Evolutionary conservation across 805 yeast species (phyloP).

Genomic region (Maudiozyma saulgeensis): DNA sequence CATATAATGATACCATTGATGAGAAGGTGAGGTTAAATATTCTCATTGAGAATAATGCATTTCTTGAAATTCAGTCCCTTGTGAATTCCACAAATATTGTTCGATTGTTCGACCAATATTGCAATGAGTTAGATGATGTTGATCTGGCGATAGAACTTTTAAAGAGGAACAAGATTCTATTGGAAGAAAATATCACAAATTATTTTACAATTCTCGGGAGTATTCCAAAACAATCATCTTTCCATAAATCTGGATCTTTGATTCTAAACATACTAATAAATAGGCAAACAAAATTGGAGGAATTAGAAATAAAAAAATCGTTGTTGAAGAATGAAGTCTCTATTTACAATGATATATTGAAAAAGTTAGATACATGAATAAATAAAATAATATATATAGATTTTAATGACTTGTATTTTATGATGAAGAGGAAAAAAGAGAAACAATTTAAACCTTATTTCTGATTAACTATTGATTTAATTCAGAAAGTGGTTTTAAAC

Average conservation of each 20-base stretch:
- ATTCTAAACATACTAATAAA: constrained; percentile 10
- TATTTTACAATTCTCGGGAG: constrained; percentile 8
- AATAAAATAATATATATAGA: constrained; percentile 1
- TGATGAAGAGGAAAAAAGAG: neutral
- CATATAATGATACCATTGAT: constrained; percentile 6
- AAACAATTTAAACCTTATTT: neutral
- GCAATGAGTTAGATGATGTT: constrained; percentile 3
- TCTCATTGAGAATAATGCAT: constrained; percentile 19
- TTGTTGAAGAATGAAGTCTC: constrained; percentile 15
- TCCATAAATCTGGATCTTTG: constrained; percentile 10
- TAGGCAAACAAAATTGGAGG: constrained; percentile 4
- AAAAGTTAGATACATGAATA: constrained; percentile 4
- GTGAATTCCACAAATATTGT: constrained; percentile 9
- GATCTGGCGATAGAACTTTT: constrained; percentile 12
- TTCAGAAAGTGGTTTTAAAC: constrained; percentile 21
- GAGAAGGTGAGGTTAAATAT: constrained; percentile 9
- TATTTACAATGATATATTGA: constrained; percentile 6
- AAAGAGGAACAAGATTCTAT: constrained; percentile 10
- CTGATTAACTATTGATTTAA: constrained; percentile 5
- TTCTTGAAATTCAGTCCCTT: constrained; percentile 14
- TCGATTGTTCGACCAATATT: constrained; percentile 14
- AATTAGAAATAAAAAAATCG: constrained; percentile 15
- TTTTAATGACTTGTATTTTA: neutral
- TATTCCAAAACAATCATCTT: constrained; percentile 13
- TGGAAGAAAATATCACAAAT: constrained; percentile 4